A percentile compares a stretch with the other conserved stretches of the same genome.
phyloP scores from a whole-genome alignment of 495 filamentous ascomycete species.

The Aspergillus haitiensis region DNA sequence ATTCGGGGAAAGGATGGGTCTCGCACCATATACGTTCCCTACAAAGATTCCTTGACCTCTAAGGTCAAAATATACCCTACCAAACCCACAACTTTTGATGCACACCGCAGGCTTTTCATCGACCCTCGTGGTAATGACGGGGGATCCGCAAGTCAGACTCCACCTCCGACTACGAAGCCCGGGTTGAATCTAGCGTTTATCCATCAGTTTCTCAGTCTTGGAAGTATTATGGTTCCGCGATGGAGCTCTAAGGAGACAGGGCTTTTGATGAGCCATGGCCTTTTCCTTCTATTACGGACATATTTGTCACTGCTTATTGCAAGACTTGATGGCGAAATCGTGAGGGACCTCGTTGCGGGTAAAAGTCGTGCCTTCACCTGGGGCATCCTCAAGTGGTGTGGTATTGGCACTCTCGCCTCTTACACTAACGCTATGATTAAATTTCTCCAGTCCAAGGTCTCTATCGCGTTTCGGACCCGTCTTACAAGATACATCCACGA shows the following conservation, averaged over 20 bases:
- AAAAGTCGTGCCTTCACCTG: slow-evolving; percentile 85
- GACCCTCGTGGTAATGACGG: slow-evolving; percentile 79
- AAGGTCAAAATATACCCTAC: slow-evolving; percentile 94
- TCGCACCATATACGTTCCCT: slow-evolving; percentile 90
- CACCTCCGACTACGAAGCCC: slow-evolving; percentile 83
- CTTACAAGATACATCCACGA: slow-evolving; percentile 98
- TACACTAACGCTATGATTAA: slow-evolving; percentile 98
- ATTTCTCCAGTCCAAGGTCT: slow-evolving; percentile 95
- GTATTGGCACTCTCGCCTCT: slow-evolving; percentile 71
- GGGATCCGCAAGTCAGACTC: slow-evolving; percentile 61
- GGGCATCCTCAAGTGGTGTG: slow-evolving; percentile 85
- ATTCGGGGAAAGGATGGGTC: slow-evolving; percentile 91
- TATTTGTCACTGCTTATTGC: slow-evolving; percentile 94
- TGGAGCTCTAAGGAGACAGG: slow-evolving; percentile 95
- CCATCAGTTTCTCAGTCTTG: slow-evolving; percentile 90
- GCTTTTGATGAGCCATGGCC: slow-evolving; percentile 74
- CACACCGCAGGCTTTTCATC: slow-evolving; percentile 89
- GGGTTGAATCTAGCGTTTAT: slow-evolving; percentile 97
- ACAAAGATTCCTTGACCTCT: slow-evolving; percentile 73
- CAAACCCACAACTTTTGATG: slow-evolving; percentile 91
- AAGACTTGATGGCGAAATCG: slow-evolving; percentile 91
- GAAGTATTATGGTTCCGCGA: slow-evolving; percentile 96
- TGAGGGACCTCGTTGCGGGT: slow-evolving; percentile 90
- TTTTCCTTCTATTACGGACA: slow-evolving; percentile 74
- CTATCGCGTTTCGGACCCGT: slow-evolving; percentile 95